Conservation (phyloP, 2,329 filamentous ascomycete genomes). For the Aspergillus novofumigatus region DNA sequence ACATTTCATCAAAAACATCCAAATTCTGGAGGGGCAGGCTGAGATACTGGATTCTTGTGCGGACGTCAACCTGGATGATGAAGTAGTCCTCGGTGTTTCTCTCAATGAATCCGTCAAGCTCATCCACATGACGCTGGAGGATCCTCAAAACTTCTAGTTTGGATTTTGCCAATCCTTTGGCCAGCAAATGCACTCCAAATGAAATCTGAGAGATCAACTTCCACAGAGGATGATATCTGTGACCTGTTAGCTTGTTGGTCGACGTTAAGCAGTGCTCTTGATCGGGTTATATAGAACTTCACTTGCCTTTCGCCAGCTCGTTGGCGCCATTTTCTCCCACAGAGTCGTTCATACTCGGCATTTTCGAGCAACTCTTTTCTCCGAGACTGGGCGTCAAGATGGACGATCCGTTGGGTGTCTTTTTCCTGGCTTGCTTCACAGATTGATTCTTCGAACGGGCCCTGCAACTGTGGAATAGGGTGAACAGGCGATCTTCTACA, state of each 20-base stretch:
- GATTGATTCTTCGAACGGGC: constrained; percentile 45
- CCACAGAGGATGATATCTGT: constrained; percentile 75
- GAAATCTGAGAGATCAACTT: constrained; percentile 90
- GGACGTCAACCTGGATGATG: constrained; percentile 72
- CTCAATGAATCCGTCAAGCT: constrained; percentile 87
- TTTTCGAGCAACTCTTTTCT: constrained; percentile 66
- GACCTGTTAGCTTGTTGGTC: constrained; percentile 5
- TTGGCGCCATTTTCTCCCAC: constrained; percentile 71
- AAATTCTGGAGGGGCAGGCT: constrained; percentile 80
- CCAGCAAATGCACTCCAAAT: constrained; percentile 84
- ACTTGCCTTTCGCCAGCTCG: constrained; percentile 58
- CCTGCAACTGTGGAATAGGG: constrained; percentile 41
- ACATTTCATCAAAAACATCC: constrained; percentile 77
- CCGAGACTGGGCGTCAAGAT: constrained; percentile 44
- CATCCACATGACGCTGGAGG: constrained; percentile 85
- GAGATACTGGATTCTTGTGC: constrained; percentile 72
- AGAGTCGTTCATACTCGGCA: constrained; percentile 64
- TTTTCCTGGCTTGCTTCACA: constrained; percentile 30
- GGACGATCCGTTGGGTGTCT: constrained; percentile 25
- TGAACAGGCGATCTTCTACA: constrained; percentile 28
- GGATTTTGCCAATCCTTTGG: constrained; percentile 82
- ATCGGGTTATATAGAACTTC: not conserved
- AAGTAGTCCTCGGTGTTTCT: constrained; percentile 80
- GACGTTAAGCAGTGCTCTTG: not conserved
- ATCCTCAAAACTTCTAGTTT: constrained; percentile 84